Percentiles rank a stretch among this genome's conserved stretches.
These are phyloP conservation scores for Aeschynomene evenia DNA, from an alignment of 306 rosid species.

Conservation along the genomic window DNA sequence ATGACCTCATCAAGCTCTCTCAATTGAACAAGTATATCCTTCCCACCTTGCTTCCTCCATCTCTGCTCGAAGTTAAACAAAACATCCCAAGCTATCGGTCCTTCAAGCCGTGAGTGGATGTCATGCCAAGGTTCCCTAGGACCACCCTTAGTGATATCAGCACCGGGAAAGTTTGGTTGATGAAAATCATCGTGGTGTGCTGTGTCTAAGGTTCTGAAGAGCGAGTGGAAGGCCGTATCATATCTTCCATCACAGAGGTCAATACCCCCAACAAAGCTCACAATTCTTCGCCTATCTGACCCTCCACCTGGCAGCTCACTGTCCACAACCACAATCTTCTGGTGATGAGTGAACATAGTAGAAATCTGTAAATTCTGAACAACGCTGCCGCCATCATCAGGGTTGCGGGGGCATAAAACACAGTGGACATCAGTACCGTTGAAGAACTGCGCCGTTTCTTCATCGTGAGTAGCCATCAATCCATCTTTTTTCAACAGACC, in stretches of 20 bases:
- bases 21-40: constrained; percentile 52
- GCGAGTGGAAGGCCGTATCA: constrained; percentile 68
- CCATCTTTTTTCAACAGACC: constrained; percentile 69
- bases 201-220: constrained; percentile 68
- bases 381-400: constrained; percentile 70
- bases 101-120: constrained; percentile 75
- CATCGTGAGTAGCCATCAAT: constrained; percentile 74
- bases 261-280: constrained; percentile 76
- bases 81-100: constrained; percentile 81
- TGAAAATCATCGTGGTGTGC: constrained; percentile 75
- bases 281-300: constrained; percentile 55
- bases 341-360: constrained; percentile 82
- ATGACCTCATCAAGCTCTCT: constrained; percentile 61
- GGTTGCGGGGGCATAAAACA: constrained; percentile 73
- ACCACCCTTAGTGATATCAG: constrained; percentile 65
- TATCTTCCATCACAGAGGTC: constrained; percentile 83
- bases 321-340: constrained; percentile 77
- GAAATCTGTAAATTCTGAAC: constrained; percentile 63
- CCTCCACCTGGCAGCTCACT: constrained; percentile 49
- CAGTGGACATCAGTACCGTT: constrained; percentile 60
- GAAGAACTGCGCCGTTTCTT: constrained; percentile 57
- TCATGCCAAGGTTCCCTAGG: constrained; percentile 86
- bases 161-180: constrained; percentile 68
- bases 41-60: constrained; percentile 80
- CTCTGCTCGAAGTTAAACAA: constrained; percentile 74